Base-by-base conservation (phyloP, 2,329 filamentous ascomycete species). In the Fusarium vanettenii region DNA sequence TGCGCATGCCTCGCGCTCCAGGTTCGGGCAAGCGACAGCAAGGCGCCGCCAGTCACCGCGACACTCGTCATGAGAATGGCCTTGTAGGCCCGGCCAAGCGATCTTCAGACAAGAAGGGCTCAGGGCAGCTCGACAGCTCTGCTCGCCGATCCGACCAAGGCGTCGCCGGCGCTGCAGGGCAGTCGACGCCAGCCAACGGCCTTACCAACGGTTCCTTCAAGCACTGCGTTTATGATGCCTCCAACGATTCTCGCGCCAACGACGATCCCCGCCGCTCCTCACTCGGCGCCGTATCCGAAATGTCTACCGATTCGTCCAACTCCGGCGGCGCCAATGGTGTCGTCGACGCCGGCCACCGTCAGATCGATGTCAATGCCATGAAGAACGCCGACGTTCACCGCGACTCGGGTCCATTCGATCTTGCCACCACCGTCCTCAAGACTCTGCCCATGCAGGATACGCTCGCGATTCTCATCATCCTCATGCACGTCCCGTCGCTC, bases 371-470 rank as follows among this genome's bases (percentile, higher is more conserved):
- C 79, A 93, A 92, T 81, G 89, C 89, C 76, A 89, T 90, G 81
- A 92, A 92, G 83, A 90, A 92, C 77, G 87, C 88, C 75, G 88
- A 92, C 69, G 88, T 93, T 64, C 92, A 93, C 80, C 92, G 92
- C 77, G 91, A 93, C 81, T 87, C 91, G 64, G 93, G 93, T 69
- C 91, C 94, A 57, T 85, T 97, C 76, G 92, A 94, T 78, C 88
- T 97, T 75, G 93, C 93, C 73, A 90, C 94, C 77, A 98, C 95
- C 65, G 96, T 98, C 79, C 90, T 98, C 82, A 92, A 92, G 79
- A 95, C 95, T 62, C 96, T 95, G 79, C 96, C 96, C 64, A 91
- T 98, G 81, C 94, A 95, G 85, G 96, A 98, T 85, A 98, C 96
- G 71, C 94, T 98, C 84, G 95, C 96, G 81, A 98, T 98, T 80